Conservation (phyloP, 176 grass and related monocot genomes). For the Oryza glaberrima region DNA sequence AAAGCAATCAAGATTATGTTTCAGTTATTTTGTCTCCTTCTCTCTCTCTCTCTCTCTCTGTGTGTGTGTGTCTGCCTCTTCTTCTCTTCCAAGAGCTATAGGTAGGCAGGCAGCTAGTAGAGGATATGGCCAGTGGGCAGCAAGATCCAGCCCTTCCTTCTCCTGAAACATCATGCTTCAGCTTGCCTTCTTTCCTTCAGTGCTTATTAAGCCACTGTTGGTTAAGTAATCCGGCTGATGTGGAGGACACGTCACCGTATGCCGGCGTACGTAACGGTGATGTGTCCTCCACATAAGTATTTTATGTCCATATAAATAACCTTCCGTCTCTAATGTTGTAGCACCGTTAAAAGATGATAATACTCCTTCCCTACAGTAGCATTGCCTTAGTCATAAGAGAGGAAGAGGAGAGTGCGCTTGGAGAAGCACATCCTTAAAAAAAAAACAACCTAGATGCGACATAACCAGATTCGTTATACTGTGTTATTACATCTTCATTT, state of each 20-base stretch:
- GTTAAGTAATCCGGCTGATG: background rate
- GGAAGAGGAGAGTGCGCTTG: no score
- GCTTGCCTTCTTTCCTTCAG: background rate
- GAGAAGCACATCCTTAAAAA: no score
- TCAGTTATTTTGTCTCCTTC: background rate
- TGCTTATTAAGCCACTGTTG: background rate
- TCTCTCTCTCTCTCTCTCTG: background rate
- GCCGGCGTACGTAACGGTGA: background rate
- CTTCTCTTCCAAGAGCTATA: background rate
- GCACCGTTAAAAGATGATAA: no score
- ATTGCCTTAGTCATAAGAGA: no score
- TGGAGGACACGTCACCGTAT: background rate
- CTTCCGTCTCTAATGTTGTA: no score
- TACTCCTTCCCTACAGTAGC: no score
- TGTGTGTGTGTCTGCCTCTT: background rate
- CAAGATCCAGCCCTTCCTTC: background rate
- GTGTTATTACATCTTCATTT: no score
- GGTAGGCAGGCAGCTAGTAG: no score
- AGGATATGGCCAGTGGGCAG: background rate
- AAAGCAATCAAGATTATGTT: background rate
- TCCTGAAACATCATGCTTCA: background rate
- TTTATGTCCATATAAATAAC: background rate
- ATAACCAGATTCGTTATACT: no score
- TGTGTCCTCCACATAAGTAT: no score
- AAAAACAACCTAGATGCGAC: no score